Evolutionary conservation across 2,329 filamentous ascomycete species (phyloP).

Genomic region (Colletotrichum tropicicola): DNA sequence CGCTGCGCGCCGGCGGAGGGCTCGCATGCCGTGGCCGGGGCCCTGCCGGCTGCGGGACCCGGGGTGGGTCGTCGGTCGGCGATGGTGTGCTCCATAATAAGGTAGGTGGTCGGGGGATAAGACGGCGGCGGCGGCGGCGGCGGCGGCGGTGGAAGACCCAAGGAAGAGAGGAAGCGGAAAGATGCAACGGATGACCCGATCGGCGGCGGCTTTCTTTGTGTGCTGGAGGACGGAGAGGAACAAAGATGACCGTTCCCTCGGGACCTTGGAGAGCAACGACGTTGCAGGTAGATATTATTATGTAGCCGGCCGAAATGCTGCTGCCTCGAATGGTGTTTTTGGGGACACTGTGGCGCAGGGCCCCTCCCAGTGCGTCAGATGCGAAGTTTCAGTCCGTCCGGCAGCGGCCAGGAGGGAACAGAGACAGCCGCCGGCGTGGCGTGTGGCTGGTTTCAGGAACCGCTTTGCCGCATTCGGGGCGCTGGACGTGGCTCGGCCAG

Average conservation of each 20-base stretch:
- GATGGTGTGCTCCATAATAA: not conserved
- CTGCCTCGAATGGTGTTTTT: slow-evolving; percentile 12
- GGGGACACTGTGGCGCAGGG: not conserved
- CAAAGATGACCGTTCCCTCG: not conserved
- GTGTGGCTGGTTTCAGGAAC: slow-evolving; percentile 29
- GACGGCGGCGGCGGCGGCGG: not conserved
- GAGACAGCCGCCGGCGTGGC: not conserved
- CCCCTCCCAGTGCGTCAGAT: slow-evolving; percentile 14
- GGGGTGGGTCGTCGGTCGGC: slow-evolving; percentile 4
- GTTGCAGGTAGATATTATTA: not conserved
- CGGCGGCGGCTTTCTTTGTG: not conserved
- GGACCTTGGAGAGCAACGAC: not conserved
- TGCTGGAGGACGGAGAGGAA: not conserved
- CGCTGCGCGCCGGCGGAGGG: not conserved
- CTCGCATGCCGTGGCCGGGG: not conserved
- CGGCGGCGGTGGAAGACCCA: no score
- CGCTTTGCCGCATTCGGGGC: slow-evolving; percentile 12
- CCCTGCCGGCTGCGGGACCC: not conserved
- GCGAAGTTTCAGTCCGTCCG: slow-evolving; percentile 18
- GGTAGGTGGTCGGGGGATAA: no score
- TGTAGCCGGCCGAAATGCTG: slow-evolving; percentile 11
- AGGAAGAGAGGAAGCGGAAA: no score
- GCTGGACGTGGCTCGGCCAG: not conserved
- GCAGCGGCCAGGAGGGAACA: not conserved
- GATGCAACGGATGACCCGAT: not conserved